Base-by-base conservation (phyloP, 768 basidiomycete genomes). In the Lactarius hengduanensis region DNA sequence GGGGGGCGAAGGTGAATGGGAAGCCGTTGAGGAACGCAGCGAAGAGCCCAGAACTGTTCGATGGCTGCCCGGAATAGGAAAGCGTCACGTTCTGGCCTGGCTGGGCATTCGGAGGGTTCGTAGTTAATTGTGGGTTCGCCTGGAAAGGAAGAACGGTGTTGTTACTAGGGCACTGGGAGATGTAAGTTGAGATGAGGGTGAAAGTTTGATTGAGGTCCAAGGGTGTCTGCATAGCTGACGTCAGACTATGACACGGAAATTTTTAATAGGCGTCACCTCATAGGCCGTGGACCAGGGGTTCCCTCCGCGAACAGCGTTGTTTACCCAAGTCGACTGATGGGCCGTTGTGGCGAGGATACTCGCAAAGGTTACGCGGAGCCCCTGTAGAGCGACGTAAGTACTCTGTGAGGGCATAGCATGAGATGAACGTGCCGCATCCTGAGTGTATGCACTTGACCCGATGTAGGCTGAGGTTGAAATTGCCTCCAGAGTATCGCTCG, bases 391-490 rank as follows among this genome's bases (percentile, higher is more conserved):
- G 15, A 20, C 13, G 20, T 36, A 20, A n/a, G 4, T 36, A 41
- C 22, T 15, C 20, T 32, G 32, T 4, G 32, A 56, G 20, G 30
- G 32, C 3, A 56, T 32, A 11, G 18, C 15, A 20, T 56, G 55
- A n/a, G 20, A 34, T 1, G 22, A 22, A 28, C 45, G 20, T 2
- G 55, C 76, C 74, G 81, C 71, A 66, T 77, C 72, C 26, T 71
- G 53, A 63, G 86, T 73, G 67, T 75, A 77, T 20, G 78, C 76
- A 2, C 83, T 77, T 1, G 83, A 82, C 18, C 89, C 89, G 64
- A 83, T 79, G 72, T 87, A 89, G 7, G 86, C 86, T 8, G 83
- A 80, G 4, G 81, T 78, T 11, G 79, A 80, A 53, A 89, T 82
- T 36, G 80, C 78, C 76, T 88, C 86, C 47, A 87, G 73, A 61